A percentile compares a stretch with the other conserved stretches of the same genome.
These are phyloP conservation scores for Tremellales sp. DNA, from an alignment of 1,284 basidiomycete species.

Conservation along the genomic window DNA sequence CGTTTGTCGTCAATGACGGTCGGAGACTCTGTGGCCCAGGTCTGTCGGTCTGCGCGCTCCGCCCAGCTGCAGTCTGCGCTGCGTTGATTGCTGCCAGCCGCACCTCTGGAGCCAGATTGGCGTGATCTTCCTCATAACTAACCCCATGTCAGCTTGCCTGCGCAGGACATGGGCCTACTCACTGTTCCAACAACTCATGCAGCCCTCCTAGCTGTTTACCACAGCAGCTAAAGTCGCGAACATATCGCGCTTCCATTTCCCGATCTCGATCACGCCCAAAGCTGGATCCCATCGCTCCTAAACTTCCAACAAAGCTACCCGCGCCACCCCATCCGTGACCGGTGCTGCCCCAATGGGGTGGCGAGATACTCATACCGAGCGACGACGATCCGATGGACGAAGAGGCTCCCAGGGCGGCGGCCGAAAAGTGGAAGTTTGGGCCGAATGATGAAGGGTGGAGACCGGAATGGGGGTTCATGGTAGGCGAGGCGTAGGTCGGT, in stretches of 20 bases:
- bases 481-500: conserved; percentile 3
- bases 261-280: conserved; percentile 41
- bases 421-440: conserved; percentile 29
- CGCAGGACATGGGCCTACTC: conserved; percentile 28
- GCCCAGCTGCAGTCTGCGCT: conserved; percentile 25
- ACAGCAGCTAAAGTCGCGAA: conserved; percentile 48
- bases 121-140: conserved; percentile 50
- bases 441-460: conserved; percentile 37
- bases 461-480: conserved; percentile 20
- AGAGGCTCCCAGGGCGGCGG: conserved; percentile 27
- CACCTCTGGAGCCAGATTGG: conserved; percentile 42
- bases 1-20: conserved; percentile 7
- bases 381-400: conserved; percentile 24
- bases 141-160: neutral
- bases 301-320: conserved; percentile 36
- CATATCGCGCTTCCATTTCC: conserved; percentile 48
- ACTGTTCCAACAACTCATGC: conserved; percentile 50
- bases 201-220: conserved; percentile 45
- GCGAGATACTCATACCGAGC: conserved; percentile 44
- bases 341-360: conserved; percentile 34
- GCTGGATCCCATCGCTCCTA: conserved; percentile 38
- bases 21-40: conserved; percentile 6
- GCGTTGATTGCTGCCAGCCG: conserved; percentile 44
- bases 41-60: too few species aligned
- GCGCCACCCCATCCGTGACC: conserved; percentile 15